Conservation (phyloP, 1,284 basidiomycete genomes). For the Puccinia coronata region DNA sequence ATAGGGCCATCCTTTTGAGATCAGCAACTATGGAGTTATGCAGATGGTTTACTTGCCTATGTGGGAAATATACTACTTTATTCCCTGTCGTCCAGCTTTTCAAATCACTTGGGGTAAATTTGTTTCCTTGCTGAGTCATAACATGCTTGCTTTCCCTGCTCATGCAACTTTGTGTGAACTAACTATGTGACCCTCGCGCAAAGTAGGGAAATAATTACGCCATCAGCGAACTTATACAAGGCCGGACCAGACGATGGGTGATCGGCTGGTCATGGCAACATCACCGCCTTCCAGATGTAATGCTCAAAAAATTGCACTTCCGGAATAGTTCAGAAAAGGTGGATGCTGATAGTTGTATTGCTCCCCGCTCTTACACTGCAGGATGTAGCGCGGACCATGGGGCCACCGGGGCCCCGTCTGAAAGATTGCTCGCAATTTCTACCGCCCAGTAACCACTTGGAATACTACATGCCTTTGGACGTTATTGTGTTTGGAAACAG, state of each 20-base stretch:
- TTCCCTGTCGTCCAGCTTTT: conserved; percentile 67
- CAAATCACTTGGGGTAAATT: conserved; percentile 63
- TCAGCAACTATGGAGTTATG: background rate
- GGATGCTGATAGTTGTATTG: background rate
- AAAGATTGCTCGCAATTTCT: conserved; percentile 17
- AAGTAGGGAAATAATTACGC: conserved; percentile 78
- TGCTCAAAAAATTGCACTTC: conserved; percentile 56
- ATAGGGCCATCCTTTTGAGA: background rate
- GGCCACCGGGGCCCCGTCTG: conserved; percentile 17
- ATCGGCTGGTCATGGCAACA: conserved; percentile 77
- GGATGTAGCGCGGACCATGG: background rate
- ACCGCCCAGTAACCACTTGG: conserved; percentile 32
- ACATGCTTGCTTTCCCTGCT: background rate
- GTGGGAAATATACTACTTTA: conserved; percentile 80
- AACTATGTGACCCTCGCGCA: background rate
- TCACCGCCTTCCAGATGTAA: conserved; percentile 72
- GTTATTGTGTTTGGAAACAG: background rate
- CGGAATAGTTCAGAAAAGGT: background rate
- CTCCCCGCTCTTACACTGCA: background rate
- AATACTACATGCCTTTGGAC: conserved; percentile 21
- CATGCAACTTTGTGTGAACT: background rate
- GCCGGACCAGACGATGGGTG: conserved; percentile 83
- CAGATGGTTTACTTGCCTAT: conserved; percentile 89
- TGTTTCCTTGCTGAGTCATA: background rate
- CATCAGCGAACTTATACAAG: conserved; percentile 77